These are phyloP conservation scores for Polytrichum formosum DNA, from an alignment of 225 moss, liverwort and hornwort species.

Conservation along the genomic window DNA sequence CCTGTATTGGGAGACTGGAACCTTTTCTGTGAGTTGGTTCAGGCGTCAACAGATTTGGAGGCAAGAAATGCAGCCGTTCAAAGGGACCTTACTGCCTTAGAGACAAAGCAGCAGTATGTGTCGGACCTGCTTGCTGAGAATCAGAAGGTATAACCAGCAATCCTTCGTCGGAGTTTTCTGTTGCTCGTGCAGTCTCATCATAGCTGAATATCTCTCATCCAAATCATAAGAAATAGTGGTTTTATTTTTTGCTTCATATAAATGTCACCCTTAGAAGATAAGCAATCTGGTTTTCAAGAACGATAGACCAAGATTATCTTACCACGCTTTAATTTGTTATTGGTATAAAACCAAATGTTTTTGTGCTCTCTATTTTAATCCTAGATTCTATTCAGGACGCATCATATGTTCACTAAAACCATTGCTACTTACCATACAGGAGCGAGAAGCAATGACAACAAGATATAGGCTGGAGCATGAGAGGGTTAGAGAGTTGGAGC, in stretches of 20 bases:
- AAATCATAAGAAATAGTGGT: too few relatives aligned
- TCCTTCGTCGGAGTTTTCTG: too few relatives aligned
- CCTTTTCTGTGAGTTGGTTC: conserved; percentile 3
- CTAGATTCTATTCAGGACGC: too few relatives aligned
- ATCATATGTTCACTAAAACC: too few relatives aligned
- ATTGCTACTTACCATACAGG: conserved; percentile 29
- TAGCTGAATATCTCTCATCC: too few relatives aligned
- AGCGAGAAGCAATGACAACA: conserved; percentile 58
- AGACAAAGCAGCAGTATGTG: conserved; percentile 56
- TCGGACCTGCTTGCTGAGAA: conserved; percentile 44
- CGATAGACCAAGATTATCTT: too few relatives aligned
- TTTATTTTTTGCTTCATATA: too few relatives aligned
- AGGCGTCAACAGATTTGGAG: conserved; percentile 65
- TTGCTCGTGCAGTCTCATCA: too few relatives aligned
- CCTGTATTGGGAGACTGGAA: not conserved
- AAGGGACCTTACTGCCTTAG: conserved; percentile 48
- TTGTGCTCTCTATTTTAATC: too few relatives aligned
- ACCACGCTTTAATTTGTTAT: too few relatives aligned
- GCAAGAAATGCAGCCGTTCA: conserved; percentile 39
- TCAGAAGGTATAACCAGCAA: conserved; percentile 38
- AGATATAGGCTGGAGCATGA: conserved; percentile 66
- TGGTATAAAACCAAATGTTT: too few relatives aligned
- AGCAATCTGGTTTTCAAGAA: not conserved
- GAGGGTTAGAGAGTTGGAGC: conserved; percentile 73
- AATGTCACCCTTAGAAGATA: too few relatives aligned